Base-by-base conservation (phyloP, 176 grass and related monocot genomes). In the Areca catechu region DNA sequence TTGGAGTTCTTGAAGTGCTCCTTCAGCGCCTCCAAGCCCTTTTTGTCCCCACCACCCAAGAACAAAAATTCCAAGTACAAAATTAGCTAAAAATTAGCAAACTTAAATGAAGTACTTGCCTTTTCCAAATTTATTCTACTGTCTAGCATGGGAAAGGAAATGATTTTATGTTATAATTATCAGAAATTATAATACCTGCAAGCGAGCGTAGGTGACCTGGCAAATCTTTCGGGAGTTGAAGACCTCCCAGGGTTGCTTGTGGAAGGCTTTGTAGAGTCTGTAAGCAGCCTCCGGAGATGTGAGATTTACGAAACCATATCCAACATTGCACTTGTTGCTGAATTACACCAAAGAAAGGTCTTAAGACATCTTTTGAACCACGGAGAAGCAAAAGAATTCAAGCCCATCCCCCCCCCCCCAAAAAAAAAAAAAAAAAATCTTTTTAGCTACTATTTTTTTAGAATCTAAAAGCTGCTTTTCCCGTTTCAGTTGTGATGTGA, bases 251-350 rank as follows among this genome's bases (percentile, higher is more conserved):
- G 94, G 84, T 67, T 93, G 94, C 78, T 71, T 77, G 73, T 98
- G 80, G 71, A 98, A 98, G 9, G 88, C 94, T 75, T 86, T 98
- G 76, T 98, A 98, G 22, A 98, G 79, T 16, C 88, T 72, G 65
- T 89, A 78, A 7, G 94, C 76, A 0, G 84, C 94, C 77, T 93
- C 81, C 53, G 94, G 88, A 22, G 94, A 89, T 51, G 94, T 98
- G 5, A 98, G 73, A 74, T 98, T 98, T 58, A 98, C 88, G 74
- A 98, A 98, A 25, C 94, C 94, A 56, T 98, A 98, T 16, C 94
- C 94, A 20, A 98, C 94, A 21, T 98, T 98, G 71, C 94, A 98
- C 66, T 98, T 98, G 84, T 98, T 98, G 81, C 94, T 98, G 77
- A 60, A 79, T 30, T 49, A 72, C 4, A 23, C 2, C 12, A 51